phyloP scores from a whole-genome alignment of 139 green algal species.

The Chlorella vulgaris region DNA sequence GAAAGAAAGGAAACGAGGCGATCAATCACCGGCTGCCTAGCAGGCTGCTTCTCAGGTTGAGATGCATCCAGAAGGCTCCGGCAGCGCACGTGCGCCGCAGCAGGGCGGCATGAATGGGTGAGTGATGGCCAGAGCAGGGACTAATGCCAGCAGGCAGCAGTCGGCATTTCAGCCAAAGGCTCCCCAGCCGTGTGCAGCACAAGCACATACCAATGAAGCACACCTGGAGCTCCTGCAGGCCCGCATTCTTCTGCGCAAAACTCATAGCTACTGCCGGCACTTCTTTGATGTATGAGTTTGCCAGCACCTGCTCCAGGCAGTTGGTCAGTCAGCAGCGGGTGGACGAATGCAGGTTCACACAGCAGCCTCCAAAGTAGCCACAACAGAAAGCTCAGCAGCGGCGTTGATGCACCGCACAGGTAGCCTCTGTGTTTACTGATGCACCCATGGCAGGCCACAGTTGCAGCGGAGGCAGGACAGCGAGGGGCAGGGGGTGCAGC shows the following conservation, averaged over 20 bases:
- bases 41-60: not conserved
- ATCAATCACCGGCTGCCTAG: not conserved
- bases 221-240: conserved; percentile 5
- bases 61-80: not conserved
- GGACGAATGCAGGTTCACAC: not conserved
- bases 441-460: too few species aligned
- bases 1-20: not conserved
- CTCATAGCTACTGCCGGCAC: conserved; percentile 21
- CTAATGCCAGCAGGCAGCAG: too few species aligned
- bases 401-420: too few species aligned
- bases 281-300: conserved; percentile 19
- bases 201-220: too few species aligned
- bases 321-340: not conserved
- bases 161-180: too few species aligned
- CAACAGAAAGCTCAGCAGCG: not conserved
- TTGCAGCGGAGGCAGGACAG: too few species aligned
- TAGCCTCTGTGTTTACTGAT: too few species aligned
- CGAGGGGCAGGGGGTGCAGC: too few species aligned
- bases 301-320: conserved; percentile 18
- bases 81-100: too few species aligned
- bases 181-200: too few species aligned
- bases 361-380: not conserved
- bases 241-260: conserved; percentile 26
- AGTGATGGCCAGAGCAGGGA: too few species aligned
- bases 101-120: too few species aligned